Conservation (phyloP, 768 basidiomycete genomes). For the Piloderma croceum region DNA sequence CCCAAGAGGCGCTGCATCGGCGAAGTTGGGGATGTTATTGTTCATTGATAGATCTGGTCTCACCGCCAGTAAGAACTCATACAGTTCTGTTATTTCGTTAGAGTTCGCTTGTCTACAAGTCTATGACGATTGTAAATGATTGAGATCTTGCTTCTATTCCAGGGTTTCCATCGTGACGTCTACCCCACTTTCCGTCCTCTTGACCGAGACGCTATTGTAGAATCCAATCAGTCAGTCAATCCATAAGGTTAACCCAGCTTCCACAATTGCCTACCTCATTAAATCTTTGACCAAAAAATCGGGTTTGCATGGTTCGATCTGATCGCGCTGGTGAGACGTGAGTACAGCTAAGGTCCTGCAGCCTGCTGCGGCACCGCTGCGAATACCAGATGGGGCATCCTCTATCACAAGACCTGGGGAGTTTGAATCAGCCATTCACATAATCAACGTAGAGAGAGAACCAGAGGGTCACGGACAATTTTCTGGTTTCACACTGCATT, state of each 20-base stretch:
- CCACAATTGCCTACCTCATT: conserved; percentile 43
- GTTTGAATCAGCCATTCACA: background rate
- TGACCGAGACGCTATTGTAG: conserved; percentile 25
- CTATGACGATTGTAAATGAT: conserved; percentile 2
- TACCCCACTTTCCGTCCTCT: conserved; percentile 32
- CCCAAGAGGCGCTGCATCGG: too few relatives aligned
- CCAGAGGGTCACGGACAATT: conserved; percentile 41
- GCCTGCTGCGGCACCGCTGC: conserved; percentile 75
- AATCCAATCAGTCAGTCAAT: conserved; percentile 6
- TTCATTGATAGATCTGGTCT: background rate
- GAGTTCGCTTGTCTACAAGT: background rate
- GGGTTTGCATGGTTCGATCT: conserved; percentile 57
- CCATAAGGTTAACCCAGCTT: background rate
- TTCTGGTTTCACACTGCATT: conserved; percentile 55
- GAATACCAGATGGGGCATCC: conserved; percentile 84
- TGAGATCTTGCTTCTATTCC: conserved; percentile 1
- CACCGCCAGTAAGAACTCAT: background rate
- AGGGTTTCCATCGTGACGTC: conserved; percentile 36
- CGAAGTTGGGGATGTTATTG: background rate
- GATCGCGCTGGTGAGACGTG: conserved; percentile 70
- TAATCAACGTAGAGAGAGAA: conserved; percentile 4
- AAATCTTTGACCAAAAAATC: conserved; percentile 72
- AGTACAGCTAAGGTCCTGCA: conserved; percentile 79
- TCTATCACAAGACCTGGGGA: conserved; percentile 75
- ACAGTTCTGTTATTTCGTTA: background rate